Evolutionary conservation across 2,329 filamentous ascomycete species (phyloP), one percentile per base, ranked within the genome.

Genomic region (Colletotrichum zoysiae): DNA sequence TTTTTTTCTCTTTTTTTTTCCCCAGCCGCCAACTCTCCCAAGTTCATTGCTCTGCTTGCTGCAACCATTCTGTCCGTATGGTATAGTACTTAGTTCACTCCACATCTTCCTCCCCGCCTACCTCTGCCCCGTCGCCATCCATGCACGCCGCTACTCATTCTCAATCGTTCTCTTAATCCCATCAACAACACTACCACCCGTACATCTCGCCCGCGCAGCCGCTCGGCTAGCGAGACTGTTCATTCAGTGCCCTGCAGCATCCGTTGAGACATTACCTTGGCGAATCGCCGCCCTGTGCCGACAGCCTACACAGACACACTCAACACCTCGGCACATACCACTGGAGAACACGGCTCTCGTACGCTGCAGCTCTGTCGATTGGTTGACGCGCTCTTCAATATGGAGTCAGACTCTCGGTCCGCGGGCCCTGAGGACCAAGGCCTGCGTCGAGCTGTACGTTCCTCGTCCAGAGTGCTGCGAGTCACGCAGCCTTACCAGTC

Each of bases 371-470:
- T 14, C 46, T n/a, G 38, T 26, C n/a, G 40, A 23, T 16, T 44
- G 23, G 16, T 48, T 33, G 48, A 56, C 46, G 42, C 30, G 30
- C n/a, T 26, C 20, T 50, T 14, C 30, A 38, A 50, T 23, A 73
- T 73, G 70, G 70, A 73, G 38, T 71, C 70, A 53, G 70, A 73
- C 44, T 61, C 67, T 56, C 70, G 60, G 55, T 74, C 73, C 67
- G 71, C 71, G 67, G 73, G 73, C 48, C 60, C 79, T 81, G 81
- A 83, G 51, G 81, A 82, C 71, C 68, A 80, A 70, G 70, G 74
- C 63, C 76, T 74, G 35, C 76, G 80, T 51, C 76, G 80, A 79
- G 81, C 81, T 74, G 81, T 83, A 80, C 74, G 81, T 82, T 40
- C 67, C 63, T 64, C 58, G 50, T 53, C 62, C 57, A 53, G 67